Base-by-base conservation (phyloP, 1,139 yeast genomes). In the Geotrichum bryndzae region DNA sequence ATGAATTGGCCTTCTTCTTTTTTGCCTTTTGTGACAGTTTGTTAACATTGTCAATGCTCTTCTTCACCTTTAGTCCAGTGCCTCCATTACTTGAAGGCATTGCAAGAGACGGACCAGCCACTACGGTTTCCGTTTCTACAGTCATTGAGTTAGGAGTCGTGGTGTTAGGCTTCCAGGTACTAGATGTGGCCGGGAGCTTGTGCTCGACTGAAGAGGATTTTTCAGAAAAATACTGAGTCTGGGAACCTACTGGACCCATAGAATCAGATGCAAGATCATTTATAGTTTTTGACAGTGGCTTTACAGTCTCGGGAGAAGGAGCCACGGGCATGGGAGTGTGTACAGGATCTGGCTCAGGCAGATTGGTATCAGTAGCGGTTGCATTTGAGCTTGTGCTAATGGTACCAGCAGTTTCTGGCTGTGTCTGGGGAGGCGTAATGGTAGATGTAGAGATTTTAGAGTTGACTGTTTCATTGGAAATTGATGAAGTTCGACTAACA, bases 91-190 rank as follows among this genome's bases (percentile, higher is more conserved):
- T 68, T 3, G 71, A 65, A 2, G 71, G 66, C 11, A 74, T 74
- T 1, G 73, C 72, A 38, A 74, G 66, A 3, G 74, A 68, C 22
- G 77, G 75, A 1, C 74, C 75, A 1, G 77, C 76, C 1, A 75
- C 65, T 10, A 77, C 80, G 0, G 79, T 77, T 65, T 77, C 80
- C 0, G 79, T 77, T 65, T 77, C 80, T 23, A 77, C 80, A 5
- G 77, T 75, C 77, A 75, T 73, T 56, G 69, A 68, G 41, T 68
- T 65, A 4, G 60, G 38, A n/a, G 57, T 57, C n/a, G 57, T 50
- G 41, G 55, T 33, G 18, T 41, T 41, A 2, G 15, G 46, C 6
- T 41, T 41, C 46, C 46, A 41, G 22, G 13, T 41, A 41, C 46
- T 15, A n/a, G 46, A n/a, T 2, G 46, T 41, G 46, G n/a, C 18